Evolutionary conservation across 2,329 filamentous ascomycete species (phyloP).

Genomic region (Fusarium citri): DNA sequence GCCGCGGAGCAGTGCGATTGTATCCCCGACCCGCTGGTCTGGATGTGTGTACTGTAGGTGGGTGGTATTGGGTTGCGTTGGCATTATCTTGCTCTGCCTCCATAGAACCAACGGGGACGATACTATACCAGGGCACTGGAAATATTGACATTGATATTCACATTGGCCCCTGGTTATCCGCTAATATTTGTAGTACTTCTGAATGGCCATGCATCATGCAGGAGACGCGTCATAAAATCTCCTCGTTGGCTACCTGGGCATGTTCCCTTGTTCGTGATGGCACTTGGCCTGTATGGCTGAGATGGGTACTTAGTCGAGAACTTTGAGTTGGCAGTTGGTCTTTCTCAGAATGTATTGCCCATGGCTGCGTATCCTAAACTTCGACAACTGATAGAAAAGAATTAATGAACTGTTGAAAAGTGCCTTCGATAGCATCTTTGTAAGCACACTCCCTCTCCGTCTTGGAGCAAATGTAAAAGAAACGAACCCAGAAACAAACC

Average conservation of each 20-base stretch:
- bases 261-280: constrained; percentile 9
- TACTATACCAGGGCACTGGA: constrained; percentile 30
- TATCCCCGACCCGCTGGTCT: constrained; percentile 31
- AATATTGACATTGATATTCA: neutral
- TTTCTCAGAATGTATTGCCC: neutral
- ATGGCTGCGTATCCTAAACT: neutral
- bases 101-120: constrained; percentile 6
- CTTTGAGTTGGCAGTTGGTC: neutral
- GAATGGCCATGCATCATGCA: constrained; percentile 41
- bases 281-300: neutral
- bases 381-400: neutral
- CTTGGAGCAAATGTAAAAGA: neutral
- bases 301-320: neutral
- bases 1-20: constrained; percentile 28
- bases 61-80: constrained; percentile 17
- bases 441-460: constrained; percentile 4
- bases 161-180: constrained; percentile 14
- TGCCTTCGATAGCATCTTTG: constrained; percentile 2
- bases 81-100: constrained; percentile 18
- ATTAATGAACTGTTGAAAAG: neutral
- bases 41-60: constrained; percentile 1
- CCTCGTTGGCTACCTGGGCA: constrained; percentile 11
- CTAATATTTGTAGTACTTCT: neutral
- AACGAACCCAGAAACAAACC: neutral
- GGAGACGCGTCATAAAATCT: constrained; percentile 35